A percentile compares a stretch with the other conserved stretches of the same genome.
phyloP scores from a whole-genome alignment of 805 yeast species.

The Lachancea meyersii region DNA sequence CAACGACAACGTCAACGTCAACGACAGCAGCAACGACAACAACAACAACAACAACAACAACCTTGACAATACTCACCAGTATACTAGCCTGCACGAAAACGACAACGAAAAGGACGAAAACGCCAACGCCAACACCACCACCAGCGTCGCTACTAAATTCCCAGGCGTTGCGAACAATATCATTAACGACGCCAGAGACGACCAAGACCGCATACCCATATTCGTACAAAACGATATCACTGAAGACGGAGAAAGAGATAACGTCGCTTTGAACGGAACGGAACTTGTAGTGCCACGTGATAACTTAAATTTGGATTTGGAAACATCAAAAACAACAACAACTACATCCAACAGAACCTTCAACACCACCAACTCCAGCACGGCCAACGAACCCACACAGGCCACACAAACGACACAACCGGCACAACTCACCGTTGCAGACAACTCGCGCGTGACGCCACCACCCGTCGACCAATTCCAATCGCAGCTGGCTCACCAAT shows the following conservation, averaged over 20 bases:
- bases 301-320: not conserved
- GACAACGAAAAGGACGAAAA: too few species aligned
- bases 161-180: not conserved
- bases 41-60: too few species aligned
- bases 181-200: not conserved
- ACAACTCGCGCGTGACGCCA: too few species aligned
- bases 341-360: not conserved
- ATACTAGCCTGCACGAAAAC: too few species aligned
- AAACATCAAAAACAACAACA: slow-evolving; percentile 1
- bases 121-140: too few species aligned
- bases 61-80: too few species aligned
- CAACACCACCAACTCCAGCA: not conserved
- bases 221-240: not conserved
- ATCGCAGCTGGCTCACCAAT: slow-evolving; percentile 7
- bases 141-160: too few species aligned
- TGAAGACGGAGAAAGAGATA: not conserved
- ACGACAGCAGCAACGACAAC: not conserved
- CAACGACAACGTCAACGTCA: not conserved
- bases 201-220: not conserved
- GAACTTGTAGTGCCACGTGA: not conserved
- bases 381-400: not conserved
- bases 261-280: not conserved
- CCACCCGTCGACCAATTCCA: slow-evolving; percentile 1
- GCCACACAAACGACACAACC: not conserved
- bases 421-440: too few species aligned